Evolutionary conservation across 768 basidiomycete genomes (phyloP).

Genomic region (Phylloporus rhodoxanthus): DNA sequence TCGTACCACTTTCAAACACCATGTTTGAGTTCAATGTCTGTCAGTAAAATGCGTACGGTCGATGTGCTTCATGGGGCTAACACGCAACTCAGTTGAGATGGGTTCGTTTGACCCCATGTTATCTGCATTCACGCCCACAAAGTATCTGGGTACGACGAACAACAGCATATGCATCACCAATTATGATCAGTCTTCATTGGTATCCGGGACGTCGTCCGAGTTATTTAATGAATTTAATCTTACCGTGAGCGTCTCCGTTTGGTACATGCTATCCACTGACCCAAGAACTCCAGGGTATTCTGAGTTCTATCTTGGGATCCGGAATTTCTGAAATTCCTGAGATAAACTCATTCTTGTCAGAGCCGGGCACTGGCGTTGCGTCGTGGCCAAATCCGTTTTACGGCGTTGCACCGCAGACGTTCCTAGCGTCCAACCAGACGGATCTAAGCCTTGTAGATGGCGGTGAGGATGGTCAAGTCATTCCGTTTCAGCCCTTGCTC

Average conservation of each 20-base stretch:
- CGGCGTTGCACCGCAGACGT: conserved; percentile 31
- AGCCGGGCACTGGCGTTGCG: conserved; percentile 25
- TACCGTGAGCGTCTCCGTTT: conserved; percentile 16
- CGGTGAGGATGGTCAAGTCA: conserved; percentile 38
- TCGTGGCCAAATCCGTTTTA: conserved; percentile 36
- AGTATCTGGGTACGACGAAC: conserved; percentile 40
- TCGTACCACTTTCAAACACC: conserved; percentile 29
- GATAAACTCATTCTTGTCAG: conserved; percentile 21
- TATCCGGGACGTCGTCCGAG: conserved; percentile 38
- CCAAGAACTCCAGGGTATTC: conserved; percentile 4
- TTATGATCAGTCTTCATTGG: conserved; percentile 32
- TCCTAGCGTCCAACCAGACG: conserved; percentile 29
- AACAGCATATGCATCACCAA: conserved; percentile 29
- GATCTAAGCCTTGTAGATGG: conserved; percentile 36
- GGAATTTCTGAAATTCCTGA: conserved; percentile 12
- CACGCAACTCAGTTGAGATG: conserved; percentile 29
- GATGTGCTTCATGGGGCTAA: conserved; percentile 1
- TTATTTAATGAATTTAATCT: conserved; percentile 30
- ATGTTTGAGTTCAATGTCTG: conserved; percentile 34
- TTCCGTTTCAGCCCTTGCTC: conserved; percentile 47
- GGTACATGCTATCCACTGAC: neutral
- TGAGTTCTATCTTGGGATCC: conserved; percentile 11
- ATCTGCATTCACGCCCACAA: conserved; percentile 41
- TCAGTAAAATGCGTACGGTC: conserved; percentile 8
- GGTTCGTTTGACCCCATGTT: conserved; percentile 40